Base-by-base conservation (phyloP, 1,139 yeast species). In the Yamadazyma triangularis region DNA sequence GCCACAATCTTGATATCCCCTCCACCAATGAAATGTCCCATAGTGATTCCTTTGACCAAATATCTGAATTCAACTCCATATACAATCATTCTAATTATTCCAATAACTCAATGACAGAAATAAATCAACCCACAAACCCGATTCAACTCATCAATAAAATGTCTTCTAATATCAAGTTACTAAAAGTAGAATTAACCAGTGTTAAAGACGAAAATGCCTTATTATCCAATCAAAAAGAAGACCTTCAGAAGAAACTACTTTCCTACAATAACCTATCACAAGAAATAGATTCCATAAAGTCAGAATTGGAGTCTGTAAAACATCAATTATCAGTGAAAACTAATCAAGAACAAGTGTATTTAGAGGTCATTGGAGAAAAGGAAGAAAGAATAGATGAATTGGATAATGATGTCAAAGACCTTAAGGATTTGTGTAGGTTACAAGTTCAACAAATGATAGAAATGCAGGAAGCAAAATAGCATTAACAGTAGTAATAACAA, bases 401-500 rank as follows among this genome's bases (percentile, higher is more conserved):
- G 31, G 70, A 70, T 42, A 95, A 95, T 4, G 99, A 91, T 50
- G 91, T 93, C 11, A 71, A 68, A 5, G 99, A 91, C 54, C 65
- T 91, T 56, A 91, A 89, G 56, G 89, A 83, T 25, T 64, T 89
- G 63, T 75, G 88, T 51, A 72, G 77, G 38, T 72, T 74, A 39
- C 98, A 91, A 55, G 91, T 88, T 20, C 93, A 86, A 53, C 93
- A 88, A 47, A 69, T 89, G 73, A 79, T 85, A 26, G 84, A 76
- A 35, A 61, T 82, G 57, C 82, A 77, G 41, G 76, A 64, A 25
- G 8, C 12, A 21, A 21, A 18, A 9, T 18, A 18, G 9, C n/a
- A n/a, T n/a, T n/a, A n/a, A n/a, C n/a, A n/a, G n/a, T n/a, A n/a
- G n/a, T n/a, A n/a, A n/a, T n/a, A n/a, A n/a, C n/a, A n/a, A n/a